Evolutionary conservation across 257 asterid species (phyloP).

Genomic region (Solanum clarkiae): DNA sequence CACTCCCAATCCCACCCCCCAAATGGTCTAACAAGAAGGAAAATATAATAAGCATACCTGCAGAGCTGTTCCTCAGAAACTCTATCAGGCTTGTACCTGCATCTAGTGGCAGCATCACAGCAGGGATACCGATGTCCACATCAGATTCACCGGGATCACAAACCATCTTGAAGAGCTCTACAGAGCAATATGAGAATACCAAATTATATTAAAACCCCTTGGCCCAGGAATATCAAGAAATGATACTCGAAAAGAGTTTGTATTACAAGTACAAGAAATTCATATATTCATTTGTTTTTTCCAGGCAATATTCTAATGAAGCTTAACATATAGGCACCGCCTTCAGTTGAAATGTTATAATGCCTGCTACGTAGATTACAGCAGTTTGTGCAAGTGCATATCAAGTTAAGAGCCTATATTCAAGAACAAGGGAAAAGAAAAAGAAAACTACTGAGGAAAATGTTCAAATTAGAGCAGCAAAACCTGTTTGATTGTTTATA

Average conservation of each 20-base stretch:
- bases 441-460: neutral
- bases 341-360: neutral
- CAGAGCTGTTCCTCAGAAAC: slow-evolving; percentile 35
- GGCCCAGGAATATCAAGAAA: neutral
- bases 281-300: neutral
- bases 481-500: slow-evolving; percentile 75
- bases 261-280: neutral
- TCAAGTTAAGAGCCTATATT: neutral
- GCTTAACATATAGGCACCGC: neutral
- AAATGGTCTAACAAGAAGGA: neutral
- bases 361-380: neutral
- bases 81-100: slow-evolving; percentile 65
- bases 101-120: slow-evolving; percentile 90
- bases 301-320: neutral
- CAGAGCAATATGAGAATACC: neutral
- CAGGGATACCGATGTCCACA: slow-evolving; percentile 55
- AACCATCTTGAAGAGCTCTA: slow-evolving; percentile 99
- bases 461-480: neutral
- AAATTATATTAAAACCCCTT: neutral
- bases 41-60: slow-evolving; percentile 35
- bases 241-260: neutral
- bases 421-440: neutral
- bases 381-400: neutral
- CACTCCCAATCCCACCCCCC: neutral
- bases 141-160: slow-evolving; percentile 72